Conservation (phyloP, 768 basidiomycete genomes). For the Naganishia kalamii region DNA sequence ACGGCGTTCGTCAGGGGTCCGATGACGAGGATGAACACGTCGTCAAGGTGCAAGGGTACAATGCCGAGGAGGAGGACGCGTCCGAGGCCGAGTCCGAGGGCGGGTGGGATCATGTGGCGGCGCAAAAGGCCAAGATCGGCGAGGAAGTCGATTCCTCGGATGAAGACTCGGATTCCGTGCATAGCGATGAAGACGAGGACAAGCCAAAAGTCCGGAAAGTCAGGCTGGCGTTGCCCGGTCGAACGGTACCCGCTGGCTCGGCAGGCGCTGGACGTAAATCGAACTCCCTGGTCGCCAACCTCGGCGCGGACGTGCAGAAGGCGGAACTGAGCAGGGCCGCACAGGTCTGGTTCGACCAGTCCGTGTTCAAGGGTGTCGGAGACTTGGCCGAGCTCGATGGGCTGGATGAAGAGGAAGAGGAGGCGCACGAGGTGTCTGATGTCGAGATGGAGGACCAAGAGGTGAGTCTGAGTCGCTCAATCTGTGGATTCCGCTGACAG, state of each 20-base stretch:
- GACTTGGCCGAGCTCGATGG: slow-evolving; percentile 50
- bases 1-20: slow-evolving; percentile 55
- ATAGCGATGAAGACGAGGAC: slow-evolving; percentile 46
- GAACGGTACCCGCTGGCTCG: slow-evolving; percentile 25
- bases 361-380: slow-evolving; percentile 66
- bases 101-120: slow-evolving; percentile 47
- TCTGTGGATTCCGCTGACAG: not conserved
- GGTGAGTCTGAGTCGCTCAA: slow-evolving; percentile 23
- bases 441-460: slow-evolving; percentile 36
- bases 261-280: slow-evolving; percentile 21
- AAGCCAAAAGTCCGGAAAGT: slow-evolving; percentile 31
- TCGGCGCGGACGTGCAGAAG: slow-evolving; percentile 46
- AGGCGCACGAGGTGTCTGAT: slow-evolving; percentile 46
- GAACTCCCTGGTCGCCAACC: slow-evolving; percentile 50
- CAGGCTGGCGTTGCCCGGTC: slow-evolving; percentile 22
- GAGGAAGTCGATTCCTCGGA: slow-evolving; percentile 36
- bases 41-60: slow-evolving; percentile 51
- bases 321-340: slow-evolving; percentile 52
- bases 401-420: slow-evolving; percentile 49
- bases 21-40: slow-evolving; percentile 47
- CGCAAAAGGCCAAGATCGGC: slow-evolving; percentile 38
- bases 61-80: slow-evolving; percentile 48
- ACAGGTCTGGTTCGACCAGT: slow-evolving; percentile 92
- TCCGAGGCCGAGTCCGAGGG: slow-evolving; percentile 52
- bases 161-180: slow-evolving; percentile 55